These are phyloP conservation scores for Ceratobasidium sp. DNA, from an alignment of 1,284 basidiomycete genomes.

Conservation along the genomic window DNA sequence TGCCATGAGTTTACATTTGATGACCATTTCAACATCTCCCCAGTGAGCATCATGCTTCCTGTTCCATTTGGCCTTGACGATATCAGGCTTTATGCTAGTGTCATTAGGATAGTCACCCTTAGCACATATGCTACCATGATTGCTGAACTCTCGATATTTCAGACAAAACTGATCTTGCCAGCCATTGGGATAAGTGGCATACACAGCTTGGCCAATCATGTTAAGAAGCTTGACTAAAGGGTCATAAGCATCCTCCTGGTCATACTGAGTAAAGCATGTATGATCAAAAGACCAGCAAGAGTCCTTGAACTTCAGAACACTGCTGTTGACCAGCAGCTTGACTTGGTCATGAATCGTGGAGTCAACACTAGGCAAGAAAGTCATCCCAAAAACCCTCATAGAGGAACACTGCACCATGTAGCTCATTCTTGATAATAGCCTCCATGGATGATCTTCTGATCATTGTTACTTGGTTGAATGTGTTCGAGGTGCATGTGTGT, in stretches of 20 bases:
- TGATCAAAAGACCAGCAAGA: background rate
- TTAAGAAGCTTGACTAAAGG: background rate
- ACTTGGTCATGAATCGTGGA: background rate
- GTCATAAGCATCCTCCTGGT: background rate
- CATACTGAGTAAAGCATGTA: background rate
- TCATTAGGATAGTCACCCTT: background rate
- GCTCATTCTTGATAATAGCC: background rate
- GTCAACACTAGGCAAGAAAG: background rate
- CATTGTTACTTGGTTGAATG: background rate
- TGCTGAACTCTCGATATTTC: background rate
- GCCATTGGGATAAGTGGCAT: background rate
- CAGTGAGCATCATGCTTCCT: background rate
- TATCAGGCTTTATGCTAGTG: background rate
- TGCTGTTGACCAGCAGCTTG: background rate
- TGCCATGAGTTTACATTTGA: background rate
- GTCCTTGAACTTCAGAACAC: background rate
- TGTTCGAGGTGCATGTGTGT: background rate
- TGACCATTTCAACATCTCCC: background rate
- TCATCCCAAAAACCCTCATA: conserved; percentile 5
- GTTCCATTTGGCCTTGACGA: background rate
- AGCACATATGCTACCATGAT: background rate
- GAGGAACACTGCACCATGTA: conserved; percentile 5
- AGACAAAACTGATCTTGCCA: background rate
- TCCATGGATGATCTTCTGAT: background rate
- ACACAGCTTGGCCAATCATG: background rate